A percentile compares a stretch with the other conserved stretches of the same genome.
phyloP scores from a whole-genome alignment of 441 rosid genomes.

The Gossypium gossypioides region DNA sequence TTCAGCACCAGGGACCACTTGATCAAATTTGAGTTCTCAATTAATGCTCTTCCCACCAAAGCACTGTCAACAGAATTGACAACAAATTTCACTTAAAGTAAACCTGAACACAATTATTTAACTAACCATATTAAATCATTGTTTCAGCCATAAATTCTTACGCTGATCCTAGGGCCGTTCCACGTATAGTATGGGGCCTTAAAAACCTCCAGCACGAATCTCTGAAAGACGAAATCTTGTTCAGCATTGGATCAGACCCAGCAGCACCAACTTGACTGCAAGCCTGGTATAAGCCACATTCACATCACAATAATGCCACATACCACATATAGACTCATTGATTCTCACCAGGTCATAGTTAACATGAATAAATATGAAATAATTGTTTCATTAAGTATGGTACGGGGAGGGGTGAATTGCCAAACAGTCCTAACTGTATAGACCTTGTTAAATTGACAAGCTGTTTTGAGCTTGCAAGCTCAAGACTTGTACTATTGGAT shows the following conservation, averaged over 20 bases:
- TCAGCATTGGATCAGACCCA: slow-evolving; percentile 60
- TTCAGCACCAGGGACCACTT: slow-evolving; percentile 72
- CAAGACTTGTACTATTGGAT: background rate
- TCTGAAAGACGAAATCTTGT: slow-evolving; percentile 47
- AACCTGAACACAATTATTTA: background rate
- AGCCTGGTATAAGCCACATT: slow-evolving; percentile 48
- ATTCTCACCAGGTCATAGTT: background rate
- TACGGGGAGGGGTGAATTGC: background rate
- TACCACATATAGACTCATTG: background rate
- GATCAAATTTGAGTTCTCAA: slow-evolving; percentile 70
- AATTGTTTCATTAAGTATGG: background rate
- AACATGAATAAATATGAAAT: background rate
- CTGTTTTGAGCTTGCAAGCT: background rate
- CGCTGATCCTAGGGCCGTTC: slow-evolving; percentile 79
- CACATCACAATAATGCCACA: slow-evolving; percentile 26
- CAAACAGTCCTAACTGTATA: background rate
- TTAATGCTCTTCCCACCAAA: slow-evolving; percentile 75
- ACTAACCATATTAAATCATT: slow-evolving; percentile 8
- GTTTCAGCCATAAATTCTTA: slow-evolving; percentile 23
- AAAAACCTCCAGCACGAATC: slow-evolving; percentile 95
- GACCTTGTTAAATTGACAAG: background rate
- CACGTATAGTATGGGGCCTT: slow-evolving; percentile 92
- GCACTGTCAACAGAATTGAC: slow-evolving; percentile 45
- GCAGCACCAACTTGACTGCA: slow-evolving; percentile 64
- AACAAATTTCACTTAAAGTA: slow-evolving; percentile 15